Evolutionary conservation across 2,329 filamentous ascomycete genomes (phyloP).

Genomic region (Corinectria fuckeliana): DNA sequence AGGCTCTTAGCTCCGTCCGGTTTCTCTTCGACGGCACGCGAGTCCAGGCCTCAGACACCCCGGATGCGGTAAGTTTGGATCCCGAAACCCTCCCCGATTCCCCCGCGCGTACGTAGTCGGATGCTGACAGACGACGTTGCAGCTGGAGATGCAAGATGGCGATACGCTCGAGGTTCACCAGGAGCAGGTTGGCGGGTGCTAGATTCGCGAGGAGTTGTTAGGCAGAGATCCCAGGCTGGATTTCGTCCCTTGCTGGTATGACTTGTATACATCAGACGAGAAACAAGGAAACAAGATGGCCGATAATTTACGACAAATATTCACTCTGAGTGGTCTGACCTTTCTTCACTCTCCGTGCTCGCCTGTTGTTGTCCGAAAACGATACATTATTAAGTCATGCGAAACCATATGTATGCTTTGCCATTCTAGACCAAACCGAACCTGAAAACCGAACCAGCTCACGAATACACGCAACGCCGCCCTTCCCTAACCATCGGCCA

Average conservation of each 20-base stretch:
- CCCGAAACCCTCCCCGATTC: neutral
- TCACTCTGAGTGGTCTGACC: slow-evolving; percentile 35
- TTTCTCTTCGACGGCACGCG: slow-evolving; percentile 97
- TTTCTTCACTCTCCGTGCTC: neutral
- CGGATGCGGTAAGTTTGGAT: slow-evolving; percentile 77
- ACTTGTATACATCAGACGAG: slow-evolving; percentile 32
- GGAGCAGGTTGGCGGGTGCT: slow-evolving; percentile 87
- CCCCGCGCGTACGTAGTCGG: neutral
- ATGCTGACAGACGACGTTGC: slow-evolving; percentile 22
- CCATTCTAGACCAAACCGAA: slow-evolving; percentile 20
- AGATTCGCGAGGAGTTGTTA: slow-evolving; percentile 9
- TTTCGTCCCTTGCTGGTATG: slow-evolving; percentile 23
- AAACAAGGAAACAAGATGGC: slow-evolving; percentile 24
- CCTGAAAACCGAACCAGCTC: neutral
- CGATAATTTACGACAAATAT: slow-evolving; percentile 37
- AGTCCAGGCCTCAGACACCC: slow-evolving; percentile 87
- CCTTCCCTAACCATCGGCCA: neutral
- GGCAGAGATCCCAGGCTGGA: slow-evolving; percentile 24
- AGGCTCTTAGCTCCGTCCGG: slow-evolving; percentile 81
- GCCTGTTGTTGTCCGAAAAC: neutral
- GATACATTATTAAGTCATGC: slow-evolving; percentile 2
- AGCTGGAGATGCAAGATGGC: slow-evolving; percentile 97
- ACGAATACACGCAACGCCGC: slow-evolving; percentile 18
- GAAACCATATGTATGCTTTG: slow-evolving; percentile 16
- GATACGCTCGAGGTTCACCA: slow-evolving; percentile 98